These are phyloP conservation scores for Schwanniomyces vanrijiae DNA, from an alignment of 805 yeast species.

Conservation along the genomic window DNA sequence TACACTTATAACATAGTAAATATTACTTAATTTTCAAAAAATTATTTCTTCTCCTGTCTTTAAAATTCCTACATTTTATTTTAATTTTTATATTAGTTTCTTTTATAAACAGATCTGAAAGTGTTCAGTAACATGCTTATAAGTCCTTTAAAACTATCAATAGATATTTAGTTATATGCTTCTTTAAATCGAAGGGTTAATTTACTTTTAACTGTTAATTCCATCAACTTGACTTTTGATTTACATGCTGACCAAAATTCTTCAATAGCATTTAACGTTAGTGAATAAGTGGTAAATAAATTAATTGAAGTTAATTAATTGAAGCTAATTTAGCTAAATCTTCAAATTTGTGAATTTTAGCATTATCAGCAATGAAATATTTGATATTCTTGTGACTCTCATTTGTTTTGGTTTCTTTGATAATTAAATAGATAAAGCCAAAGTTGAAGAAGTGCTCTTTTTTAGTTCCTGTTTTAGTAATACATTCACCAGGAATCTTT, in stretches of 20 bases:
- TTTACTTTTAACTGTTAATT: too few species aligned
- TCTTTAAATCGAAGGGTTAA: background rate
- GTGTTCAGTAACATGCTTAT: background rate
- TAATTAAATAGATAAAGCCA: background rate
- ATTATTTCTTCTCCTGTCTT: too few species aligned
- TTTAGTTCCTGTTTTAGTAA: background rate
- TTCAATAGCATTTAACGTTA: constrained; percentile 12
- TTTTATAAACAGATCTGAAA: background rate
- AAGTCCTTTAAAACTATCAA: background rate
- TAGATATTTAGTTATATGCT: background rate
- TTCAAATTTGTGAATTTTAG: constrained; percentile 11
- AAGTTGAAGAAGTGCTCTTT: too few species aligned
- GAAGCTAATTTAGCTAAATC: constrained; percentile 9
- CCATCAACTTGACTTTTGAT: constrained; percentile 1
- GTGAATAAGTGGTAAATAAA: constrained; percentile 14
- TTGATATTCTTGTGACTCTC: background rate
- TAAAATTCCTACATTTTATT: too few species aligned
- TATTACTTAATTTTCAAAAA: too few species aligned
- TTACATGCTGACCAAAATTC: constrained; percentile 12
- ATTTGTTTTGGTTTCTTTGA: background rate
- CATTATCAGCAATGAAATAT: constrained; percentile 13
- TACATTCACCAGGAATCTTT: background rate
- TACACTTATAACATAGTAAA: too few species aligned
- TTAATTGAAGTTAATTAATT: constrained; percentile 10
- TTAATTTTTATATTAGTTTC: too few species aligned